Evolutionary conservation across 108 stramenopile genomes (phyloP).

Genomic region (Pseudonitzschia multistriata): DNA sequence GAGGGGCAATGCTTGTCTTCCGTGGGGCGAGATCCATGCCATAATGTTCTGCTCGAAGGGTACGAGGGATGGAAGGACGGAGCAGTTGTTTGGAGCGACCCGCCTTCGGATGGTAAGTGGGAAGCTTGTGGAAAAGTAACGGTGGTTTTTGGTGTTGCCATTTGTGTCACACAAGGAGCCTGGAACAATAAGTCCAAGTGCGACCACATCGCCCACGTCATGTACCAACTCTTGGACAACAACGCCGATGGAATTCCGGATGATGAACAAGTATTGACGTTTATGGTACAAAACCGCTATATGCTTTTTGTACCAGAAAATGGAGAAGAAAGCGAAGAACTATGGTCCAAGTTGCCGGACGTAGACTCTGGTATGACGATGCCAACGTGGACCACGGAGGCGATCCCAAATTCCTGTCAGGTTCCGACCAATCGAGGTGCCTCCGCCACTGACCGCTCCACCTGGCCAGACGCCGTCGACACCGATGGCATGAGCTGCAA

Average conservation of each 20-base stretch:
- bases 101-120: neutral
- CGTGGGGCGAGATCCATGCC: too few relatives aligned
- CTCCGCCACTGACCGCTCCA: neutral
- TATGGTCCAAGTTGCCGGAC: neutral
- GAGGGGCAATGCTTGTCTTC: too few relatives aligned
- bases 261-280: neutral
- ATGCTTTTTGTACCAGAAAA: neutral
- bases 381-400: neutral
- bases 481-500: neutral
- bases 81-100: neutral
- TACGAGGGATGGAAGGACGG: neutral
- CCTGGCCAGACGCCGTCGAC: neutral
- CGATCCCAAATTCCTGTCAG: neutral
- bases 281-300: neutral
- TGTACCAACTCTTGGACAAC: neutral
- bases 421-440: neutral
- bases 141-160: neutral
- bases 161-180: neutral
- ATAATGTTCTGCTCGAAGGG: neutral
- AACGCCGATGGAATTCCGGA: neutral
- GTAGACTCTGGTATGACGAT: neutral
- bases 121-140: neutral
- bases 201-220: neutral
- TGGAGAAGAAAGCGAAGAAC: neutral
- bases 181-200: neutral